Percentiles rank a stretch among this genome's conserved stretches.
phyloP scores from a whole-genome alignment of 2,329 filamentous ascomycete species.

The Pezicula radicicola region DNA sequence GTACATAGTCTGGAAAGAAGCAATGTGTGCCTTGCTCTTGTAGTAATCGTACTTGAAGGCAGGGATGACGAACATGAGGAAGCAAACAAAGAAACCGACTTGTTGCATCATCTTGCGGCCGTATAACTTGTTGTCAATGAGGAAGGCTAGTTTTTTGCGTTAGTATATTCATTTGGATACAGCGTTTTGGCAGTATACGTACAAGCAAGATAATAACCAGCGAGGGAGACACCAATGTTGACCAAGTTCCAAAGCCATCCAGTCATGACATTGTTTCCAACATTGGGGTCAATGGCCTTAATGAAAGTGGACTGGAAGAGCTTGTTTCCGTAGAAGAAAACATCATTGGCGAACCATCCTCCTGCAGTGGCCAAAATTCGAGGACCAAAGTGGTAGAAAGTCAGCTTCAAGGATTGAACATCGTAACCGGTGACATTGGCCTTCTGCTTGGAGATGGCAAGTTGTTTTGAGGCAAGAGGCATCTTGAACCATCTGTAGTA shows the following conservation, averaged over 20 bases:
- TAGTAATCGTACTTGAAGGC: constrained; percentile 88
- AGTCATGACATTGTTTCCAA: constrained; percentile 67
- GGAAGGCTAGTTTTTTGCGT: constrained; percentile 42
- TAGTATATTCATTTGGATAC: neutral
- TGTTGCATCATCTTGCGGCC: constrained; percentile 97
- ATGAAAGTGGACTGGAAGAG: constrained; percentile 94
- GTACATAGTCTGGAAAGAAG: constrained; percentile 97
- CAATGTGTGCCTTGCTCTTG: constrained; percentile 66
- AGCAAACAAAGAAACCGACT: constrained; percentile 87
- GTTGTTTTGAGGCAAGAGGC: constrained; percentile 80
- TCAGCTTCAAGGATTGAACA: constrained; percentile 73
- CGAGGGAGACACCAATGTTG: constrained; percentile 83
- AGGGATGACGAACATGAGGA: constrained; percentile 89
- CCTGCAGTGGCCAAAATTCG: constrained; percentile 84
- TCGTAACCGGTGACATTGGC: constrained; percentile 89
- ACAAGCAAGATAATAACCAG: constrained; percentile 84
- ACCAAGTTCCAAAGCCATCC: constrained; percentile 90
- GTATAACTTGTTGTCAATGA: constrained; percentile 96
- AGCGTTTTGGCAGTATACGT: constrained; percentile 23
- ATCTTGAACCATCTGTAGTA: constrained; percentile 97
- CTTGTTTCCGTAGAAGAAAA: constrained; percentile 99
- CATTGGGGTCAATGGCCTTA: constrained; percentile 69
- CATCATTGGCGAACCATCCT: constrained; percentile 93
- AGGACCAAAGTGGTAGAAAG: constrained; percentile 79
- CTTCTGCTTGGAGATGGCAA: constrained; percentile 81